These are phyloP conservation scores for Cardamine occulta DNA, from an alignment of 345 rosid species.

Conservation along the genomic window DNA sequence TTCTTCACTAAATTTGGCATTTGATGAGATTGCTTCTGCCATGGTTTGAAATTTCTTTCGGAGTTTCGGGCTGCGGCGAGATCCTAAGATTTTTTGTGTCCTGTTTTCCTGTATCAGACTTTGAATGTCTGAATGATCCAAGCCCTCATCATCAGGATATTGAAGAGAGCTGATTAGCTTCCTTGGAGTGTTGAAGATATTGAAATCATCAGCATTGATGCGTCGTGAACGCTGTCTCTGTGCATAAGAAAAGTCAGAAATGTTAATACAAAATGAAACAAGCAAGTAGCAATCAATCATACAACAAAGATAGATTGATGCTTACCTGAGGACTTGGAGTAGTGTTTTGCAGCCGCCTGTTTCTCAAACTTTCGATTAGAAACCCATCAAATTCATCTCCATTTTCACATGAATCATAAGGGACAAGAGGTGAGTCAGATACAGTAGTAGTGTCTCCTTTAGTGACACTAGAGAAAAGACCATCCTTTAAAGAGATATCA, in stretches of 20 bases:
- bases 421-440: constrained; percentile 50
- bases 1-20: constrained; percentile 23
- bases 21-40: constrained; percentile 64
- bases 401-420: constrained; percentile 37
- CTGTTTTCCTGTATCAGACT: constrained; percentile 41
- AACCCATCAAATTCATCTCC: constrained; percentile 67
- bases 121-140: constrained; percentile 54
- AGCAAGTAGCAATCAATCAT: constrained; percentile 19
- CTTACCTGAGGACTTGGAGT: constrained; percentile 87
- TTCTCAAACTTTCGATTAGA: constrained; percentile 50
- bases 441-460: constrained; percentile 38
- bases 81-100: constrained; percentile 1
- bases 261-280: neutral
- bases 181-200: constrained; percentile 78
- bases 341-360: constrained; percentile 48
- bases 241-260: constrained; percentile 18
- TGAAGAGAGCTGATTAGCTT: constrained; percentile 82
- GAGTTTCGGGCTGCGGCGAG: constrained; percentile 44
- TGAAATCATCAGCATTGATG: constrained; percentile 55
- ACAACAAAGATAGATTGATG: constrained; percentile 53
- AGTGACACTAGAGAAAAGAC: constrained; percentile 57
- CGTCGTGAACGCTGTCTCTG: constrained; percentile 70
- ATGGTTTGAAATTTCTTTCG: constrained; percentile 44
- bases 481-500: constrained; percentile 83
- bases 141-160: constrained; percentile 55